Evolutionary conservation across 345 rosid species (phyloP).

Genomic region (Atalantia buxifolia): DNA sequence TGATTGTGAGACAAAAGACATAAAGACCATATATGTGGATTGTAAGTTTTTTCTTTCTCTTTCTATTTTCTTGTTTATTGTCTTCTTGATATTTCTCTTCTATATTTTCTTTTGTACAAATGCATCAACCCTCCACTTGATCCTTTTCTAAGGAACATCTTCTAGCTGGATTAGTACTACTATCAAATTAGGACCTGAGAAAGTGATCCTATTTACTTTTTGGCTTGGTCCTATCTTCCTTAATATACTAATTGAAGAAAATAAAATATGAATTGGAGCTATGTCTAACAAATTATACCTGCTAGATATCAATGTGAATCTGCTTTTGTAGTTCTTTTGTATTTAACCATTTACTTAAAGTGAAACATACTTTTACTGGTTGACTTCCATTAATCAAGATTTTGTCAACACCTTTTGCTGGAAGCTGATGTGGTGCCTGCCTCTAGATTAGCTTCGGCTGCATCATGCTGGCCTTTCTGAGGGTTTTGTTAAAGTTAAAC

Average conservation of each 20-base stretch:
- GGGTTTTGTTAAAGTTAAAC: not conserved
- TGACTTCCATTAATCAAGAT: not conserved
- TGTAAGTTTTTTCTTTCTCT: constrained; percentile 51
- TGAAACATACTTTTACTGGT: not conserved
- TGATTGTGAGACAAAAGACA: constrained; percentile 70
- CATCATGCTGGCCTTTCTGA: not conserved
- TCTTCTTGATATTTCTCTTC: not conserved
- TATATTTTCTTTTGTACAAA: not conserved
- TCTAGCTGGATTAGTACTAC: not conserved
- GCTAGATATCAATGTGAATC: not conserved
- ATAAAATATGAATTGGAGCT: not conserved
- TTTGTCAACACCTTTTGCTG: not conserved
- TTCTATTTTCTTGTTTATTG: not conserved
- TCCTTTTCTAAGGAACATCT: not conserved
- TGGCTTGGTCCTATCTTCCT: not conserved
- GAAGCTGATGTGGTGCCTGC: not conserved
- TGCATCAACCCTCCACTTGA: not conserved
- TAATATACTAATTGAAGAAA: not conserved
- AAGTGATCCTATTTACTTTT: not conserved
- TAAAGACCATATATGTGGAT: constrained; percentile 93
- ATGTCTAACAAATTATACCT: not conserved
- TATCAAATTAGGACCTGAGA: not conserved
- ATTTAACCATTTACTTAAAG: not conserved
- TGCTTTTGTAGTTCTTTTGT: not conserved
- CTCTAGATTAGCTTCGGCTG: not conserved